These are phyloP conservation scores for Talaromyces pinophilus DNA, from an alignment of 2,329 filamentous ascomycete genomes.

Conservation along the genomic window DNA sequence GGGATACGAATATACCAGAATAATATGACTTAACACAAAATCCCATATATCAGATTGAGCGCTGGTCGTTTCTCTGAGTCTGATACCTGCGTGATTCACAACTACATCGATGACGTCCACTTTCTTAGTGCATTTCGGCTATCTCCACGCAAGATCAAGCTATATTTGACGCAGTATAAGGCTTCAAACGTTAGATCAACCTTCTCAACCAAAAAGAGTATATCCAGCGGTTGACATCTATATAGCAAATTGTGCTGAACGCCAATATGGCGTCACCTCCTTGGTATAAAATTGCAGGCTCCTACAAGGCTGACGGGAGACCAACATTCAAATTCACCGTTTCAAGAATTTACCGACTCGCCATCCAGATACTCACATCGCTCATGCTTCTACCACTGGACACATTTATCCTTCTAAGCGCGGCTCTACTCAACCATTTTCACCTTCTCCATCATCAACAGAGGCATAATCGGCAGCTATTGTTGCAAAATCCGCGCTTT, in stretches of 20 bases:
- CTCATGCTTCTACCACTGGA: constrained; percentile 51
- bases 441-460: constrained; percentile 31
- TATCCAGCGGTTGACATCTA: neutral
- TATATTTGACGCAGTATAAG: neutral
- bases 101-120: neutral
- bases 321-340: constrained; percentile 19
- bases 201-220: neutral
- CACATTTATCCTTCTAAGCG: constrained; percentile 46
- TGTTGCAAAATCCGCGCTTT: constrained; percentile 38
- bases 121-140: neutral
- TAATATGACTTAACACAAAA: neutral
- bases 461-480: constrained; percentile 28
- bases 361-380: constrained; percentile 16
- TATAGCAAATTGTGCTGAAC: neutral
- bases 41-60: neutral
- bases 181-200: neutral
- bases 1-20: neutral
- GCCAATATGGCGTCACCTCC: constrained; percentile 1
- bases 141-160: neutral
- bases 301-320: neutral
- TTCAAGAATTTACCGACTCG: constrained; percentile 13
- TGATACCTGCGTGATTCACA: neutral
- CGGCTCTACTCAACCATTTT: constrained; percentile 37
- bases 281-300: neutral
- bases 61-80: neutral